A percentile compares a stretch with the other conserved stretches of the same genome.
Conservation (phyloP, 2,329 filamentous ascomycete genomes). For the Aspergillus flavus region DNA sequence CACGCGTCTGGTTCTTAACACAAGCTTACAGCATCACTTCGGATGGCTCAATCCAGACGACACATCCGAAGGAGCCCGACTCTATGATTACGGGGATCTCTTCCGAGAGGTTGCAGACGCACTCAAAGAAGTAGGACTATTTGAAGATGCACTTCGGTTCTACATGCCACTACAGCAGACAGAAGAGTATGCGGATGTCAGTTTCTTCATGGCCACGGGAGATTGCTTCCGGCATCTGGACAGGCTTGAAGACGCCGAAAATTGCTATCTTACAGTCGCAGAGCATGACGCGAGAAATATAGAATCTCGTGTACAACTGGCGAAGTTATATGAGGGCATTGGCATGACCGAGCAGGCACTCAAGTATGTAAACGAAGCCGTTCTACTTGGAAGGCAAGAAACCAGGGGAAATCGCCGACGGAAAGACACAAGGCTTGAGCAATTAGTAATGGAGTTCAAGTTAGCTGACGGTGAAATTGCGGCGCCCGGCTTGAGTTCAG, state of each 20-base stretch:
- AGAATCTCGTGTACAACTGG: constrained; percentile 76
- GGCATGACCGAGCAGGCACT: constrained; percentile 76
- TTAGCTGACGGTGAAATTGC: constrained; percentile 24
- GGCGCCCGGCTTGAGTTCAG: constrained; percentile 17
- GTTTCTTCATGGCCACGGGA: constrained; percentile 54
- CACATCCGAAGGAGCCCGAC: constrained; percentile 49
- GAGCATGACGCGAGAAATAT: constrained; percentile 72
- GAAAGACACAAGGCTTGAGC: constrained; percentile 42
- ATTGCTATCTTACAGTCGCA: constrained; percentile 74
- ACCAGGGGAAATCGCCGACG: constrained; percentile 32
- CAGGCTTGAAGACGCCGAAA: constrained; percentile 70
- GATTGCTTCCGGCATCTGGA: constrained; percentile 68
- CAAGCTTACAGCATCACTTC: constrained; percentile 60
- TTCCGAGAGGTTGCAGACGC: constrained; percentile 70
- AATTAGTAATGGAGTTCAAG: constrained; percentile 44
- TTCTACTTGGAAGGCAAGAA: constrained; percentile 60
- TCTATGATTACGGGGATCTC: constrained; percentile 75
- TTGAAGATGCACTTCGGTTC: constrained; percentile 61
- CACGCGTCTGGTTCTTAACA: constrained; percentile 5
- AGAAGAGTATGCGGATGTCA: constrained; percentile 50
- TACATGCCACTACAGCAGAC: constrained; percentile 56
- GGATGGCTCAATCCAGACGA: constrained; percentile 70
- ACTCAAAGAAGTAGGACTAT: constrained; percentile 54
- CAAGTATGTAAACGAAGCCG: constrained; percentile 73
- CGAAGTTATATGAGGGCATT: constrained; percentile 78